Percentiles rank a stretch among this genome's conserved stretches.
phyloP scores from a whole-genome alignment of 78 protist genomes.

The Dictyostelium intermedium region DNA sequence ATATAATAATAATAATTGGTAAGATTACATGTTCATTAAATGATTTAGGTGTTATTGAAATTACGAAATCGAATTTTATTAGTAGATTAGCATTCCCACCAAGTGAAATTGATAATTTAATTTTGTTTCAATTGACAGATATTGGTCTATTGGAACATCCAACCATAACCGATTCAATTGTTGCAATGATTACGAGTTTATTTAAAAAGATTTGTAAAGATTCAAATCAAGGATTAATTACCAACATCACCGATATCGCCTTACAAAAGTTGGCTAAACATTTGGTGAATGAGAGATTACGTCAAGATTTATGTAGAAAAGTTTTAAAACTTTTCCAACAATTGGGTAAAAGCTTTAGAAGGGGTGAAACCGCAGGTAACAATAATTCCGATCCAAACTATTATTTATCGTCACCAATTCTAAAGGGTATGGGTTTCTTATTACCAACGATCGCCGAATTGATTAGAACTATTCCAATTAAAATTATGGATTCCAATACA shows the following conservation, averaged over 20 bases:
- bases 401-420: conserved; percentile 46
- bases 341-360: conserved; percentile 45
- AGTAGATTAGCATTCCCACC: conserved; percentile 48
- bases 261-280: conserved; percentile 54
- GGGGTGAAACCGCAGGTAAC: not conserved
- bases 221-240: conserved; percentile 50
- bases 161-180: conserved; percentile 25
- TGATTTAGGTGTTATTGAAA: conserved; percentile 21
- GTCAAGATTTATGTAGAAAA: conserved; percentile 50
- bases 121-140: conserved; percentile 56
- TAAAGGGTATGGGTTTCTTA: conserved; percentile 82
- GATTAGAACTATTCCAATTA: not conserved
- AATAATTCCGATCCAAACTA: conserved; percentile 23
- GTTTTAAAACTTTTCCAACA: conserved; percentile 71
- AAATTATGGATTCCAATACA: not conserved
- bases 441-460: conserved; percentile 72
- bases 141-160: conserved; percentile 54
- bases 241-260: conserved; percentile 33
- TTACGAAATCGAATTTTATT: conserved; percentile 5
- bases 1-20: conserved; percentile 36
- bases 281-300: conserved; percentile 8
- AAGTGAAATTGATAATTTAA: conserved; percentile 41
- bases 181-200: conserved; percentile 23
- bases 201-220: conserved; percentile 71
- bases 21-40: conserved; percentile 37